Evolutionary conservation across 106 monocot genomes (phyloP).

Genomic region (Dioscorea alata): DNA sequence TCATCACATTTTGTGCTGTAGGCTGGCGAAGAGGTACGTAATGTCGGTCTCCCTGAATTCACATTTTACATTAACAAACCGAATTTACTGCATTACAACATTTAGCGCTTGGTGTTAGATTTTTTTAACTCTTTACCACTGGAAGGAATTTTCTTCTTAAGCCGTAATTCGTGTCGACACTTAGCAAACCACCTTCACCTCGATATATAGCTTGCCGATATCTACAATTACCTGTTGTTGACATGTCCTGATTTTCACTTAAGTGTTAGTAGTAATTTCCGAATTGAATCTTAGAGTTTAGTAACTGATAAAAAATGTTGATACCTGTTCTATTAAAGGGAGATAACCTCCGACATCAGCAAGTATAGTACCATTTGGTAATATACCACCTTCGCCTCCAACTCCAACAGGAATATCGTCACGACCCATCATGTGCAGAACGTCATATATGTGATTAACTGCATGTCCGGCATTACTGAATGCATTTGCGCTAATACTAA

Average conservation of each 20-base stretch:
- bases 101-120: not conserved
- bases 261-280: no score
- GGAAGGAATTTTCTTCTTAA: slow-evolving; percentile 65
- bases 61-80: not conserved
- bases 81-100: not conserved
- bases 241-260: slow-evolving; percentile 37
- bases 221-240: slow-evolving; percentile 72
- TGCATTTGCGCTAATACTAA: slow-evolving; percentile 66
- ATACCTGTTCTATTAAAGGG: slow-evolving; percentile 84
- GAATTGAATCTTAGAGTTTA: no score
- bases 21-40: slow-evolving; percentile 64
- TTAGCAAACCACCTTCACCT: slow-evolving; percentile 47
- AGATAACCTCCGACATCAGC: slow-evolving; percentile 82
- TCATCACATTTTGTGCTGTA: slow-evolving; percentile 78
- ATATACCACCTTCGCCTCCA: slow-evolving; percentile 91
- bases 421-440: slow-evolving; percentile 92
- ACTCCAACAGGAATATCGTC: slow-evolving; percentile 83
- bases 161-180: slow-evolving; percentile 69
- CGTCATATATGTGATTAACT: slow-evolving; percentile 77
- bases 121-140: slow-evolving; percentile 30
- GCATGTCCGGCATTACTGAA: slow-evolving; percentile 85
- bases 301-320: not conserved
- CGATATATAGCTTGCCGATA: slow-evolving; percentile 76
- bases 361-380: slow-evolving; percentile 46
- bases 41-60: slow-evolving; percentile 53